Evolutionary conservation across 139 green algal species (phyloP).

Genomic region (Chlorella sp.): DNA sequence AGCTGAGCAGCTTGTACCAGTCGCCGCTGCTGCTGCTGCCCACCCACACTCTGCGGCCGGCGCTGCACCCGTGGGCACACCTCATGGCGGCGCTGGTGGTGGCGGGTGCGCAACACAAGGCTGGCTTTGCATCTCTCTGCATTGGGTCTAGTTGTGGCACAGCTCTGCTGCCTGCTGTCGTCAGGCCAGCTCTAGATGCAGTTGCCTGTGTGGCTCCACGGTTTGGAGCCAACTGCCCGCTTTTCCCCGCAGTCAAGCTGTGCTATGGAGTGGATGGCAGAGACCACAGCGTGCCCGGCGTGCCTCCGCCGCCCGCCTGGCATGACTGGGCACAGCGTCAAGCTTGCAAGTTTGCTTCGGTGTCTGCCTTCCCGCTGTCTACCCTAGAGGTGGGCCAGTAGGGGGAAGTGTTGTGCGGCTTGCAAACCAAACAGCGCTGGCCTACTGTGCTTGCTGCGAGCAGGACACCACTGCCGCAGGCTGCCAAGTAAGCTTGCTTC

Average conservation of each 20-base stretch:
- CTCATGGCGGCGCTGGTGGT: slow-evolving; percentile 21
- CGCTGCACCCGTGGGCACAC: background rate
- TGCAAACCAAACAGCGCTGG: no score
- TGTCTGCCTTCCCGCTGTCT: slow-evolving; percentile 1
- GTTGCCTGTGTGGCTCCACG: no score
- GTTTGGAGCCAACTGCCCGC: no score
- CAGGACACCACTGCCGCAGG: no score
- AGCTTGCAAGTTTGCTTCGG: background rate
- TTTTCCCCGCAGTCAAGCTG: slow-evolving; percentile 15
- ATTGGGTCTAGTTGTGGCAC: no score
- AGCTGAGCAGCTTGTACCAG: slow-evolving; percentile 29
- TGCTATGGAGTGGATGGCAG: slow-evolving; percentile 28
- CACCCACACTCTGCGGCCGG: background rate
- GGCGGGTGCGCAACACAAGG: background rate
- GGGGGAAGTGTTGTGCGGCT: no score
- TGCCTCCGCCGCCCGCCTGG: slow-evolving; percentile 18
- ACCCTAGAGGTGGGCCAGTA: background rate
- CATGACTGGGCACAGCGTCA: slow-evolving; percentile 8
- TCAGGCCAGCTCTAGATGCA: no score
- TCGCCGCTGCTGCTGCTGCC: background rate
- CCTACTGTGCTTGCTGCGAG: no score
- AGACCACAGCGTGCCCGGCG: background rate
- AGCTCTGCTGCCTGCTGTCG: no score
- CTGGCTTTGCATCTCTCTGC: no score
- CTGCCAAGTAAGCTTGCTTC: no score